Percentiles rank a stretch among this genome's conserved stretches.
These are phyloP conservation scores for Cyclotella baltica DNA, from an alignment of 108 stramenopile species.

Conservation along the genomic window DNA sequence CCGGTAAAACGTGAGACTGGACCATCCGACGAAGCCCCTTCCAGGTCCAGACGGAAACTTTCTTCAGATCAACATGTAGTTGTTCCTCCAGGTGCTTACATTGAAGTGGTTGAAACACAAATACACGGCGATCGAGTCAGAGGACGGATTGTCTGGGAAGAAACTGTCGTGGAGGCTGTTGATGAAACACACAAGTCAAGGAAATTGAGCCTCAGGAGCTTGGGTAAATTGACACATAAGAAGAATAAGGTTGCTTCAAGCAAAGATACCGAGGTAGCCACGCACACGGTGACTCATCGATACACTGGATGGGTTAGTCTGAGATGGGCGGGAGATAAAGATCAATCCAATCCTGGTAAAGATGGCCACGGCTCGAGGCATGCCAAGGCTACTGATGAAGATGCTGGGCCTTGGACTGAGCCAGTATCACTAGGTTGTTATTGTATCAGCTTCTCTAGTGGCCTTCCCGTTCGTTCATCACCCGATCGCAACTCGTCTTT, in stretches of 20 bases:
- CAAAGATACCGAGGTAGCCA: not conserved
- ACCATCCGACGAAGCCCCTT: not conserved
- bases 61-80: slow-evolving; percentile 21
- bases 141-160: slow-evolving; percentile 20
- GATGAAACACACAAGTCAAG: not conserved
- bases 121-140: slow-evolving; percentile 37
- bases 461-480: slow-evolving; percentile 40
- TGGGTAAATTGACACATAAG: slow-evolving; percentile 4
- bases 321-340: slow-evolving; percentile 37
- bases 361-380: not conserved
- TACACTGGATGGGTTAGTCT: slow-evolving; percentile 46
- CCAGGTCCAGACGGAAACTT: slow-evolving; percentile 12
- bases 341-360: not conserved
- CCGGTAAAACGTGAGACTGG: not conserved
- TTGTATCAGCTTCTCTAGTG: slow-evolving; percentile 33
- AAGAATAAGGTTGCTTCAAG: not conserved
- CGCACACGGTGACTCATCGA: not conserved
- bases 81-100: slow-evolving; percentile 26
- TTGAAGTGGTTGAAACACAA: slow-evolving; percentile 38
- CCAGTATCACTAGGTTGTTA: slow-evolving; percentile 48
- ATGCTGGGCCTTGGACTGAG: slow-evolving; percentile 51
- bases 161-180: not conserved
- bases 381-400: slow-evolving; percentile 30
- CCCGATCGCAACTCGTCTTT: slow-evolving; percentile 46
- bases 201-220: not conserved